Evolutionary conservation across 2,329 filamentous ascomycete genomes (phyloP).

Genomic region (Alternaria rosae): DNA sequence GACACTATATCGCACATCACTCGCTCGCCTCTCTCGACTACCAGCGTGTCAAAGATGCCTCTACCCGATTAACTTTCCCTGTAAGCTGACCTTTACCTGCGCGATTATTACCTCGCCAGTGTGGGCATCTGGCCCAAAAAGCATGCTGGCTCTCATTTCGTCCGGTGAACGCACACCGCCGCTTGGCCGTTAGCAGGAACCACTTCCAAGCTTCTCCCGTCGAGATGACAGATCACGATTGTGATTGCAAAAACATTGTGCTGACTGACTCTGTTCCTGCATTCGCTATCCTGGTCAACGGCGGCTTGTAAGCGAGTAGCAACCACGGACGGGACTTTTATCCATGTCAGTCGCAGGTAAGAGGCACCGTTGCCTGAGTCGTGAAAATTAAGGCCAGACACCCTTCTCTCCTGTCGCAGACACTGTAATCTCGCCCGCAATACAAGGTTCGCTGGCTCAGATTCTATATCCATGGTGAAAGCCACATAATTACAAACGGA

Average conservation of each 20-base stretch:
- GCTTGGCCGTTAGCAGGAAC: not conserved
- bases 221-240: not conserved
- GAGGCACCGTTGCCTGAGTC: not conserved
- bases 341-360: not conserved
- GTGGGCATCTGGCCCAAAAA: constrained; percentile 1
- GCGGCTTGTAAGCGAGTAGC: constrained; percentile 5
- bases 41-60: not conserved
- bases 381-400: not conserved
- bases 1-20: not conserved
- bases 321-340: not conserved
- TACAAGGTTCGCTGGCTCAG: not conserved
- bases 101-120: not conserved
- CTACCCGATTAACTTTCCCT: not conserved
- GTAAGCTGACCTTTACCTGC: not conserved
- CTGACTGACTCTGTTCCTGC: constrained; percentile 9
- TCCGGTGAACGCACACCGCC: constrained; percentile 11
- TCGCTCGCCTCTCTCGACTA: not conserved
- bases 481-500: not conserved
- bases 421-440: not conserved
- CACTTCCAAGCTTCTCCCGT: not conserved
- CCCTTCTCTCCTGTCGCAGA: not conserved
- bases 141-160: not conserved
- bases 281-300: not conserved
- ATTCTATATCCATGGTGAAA: not conserved
- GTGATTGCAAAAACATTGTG: constrained; percentile 1